Percentiles rank a stretch among this genome's conserved stretches.
Evolutionary conservation across 2,329 filamentous ascomycete species (phyloP).

Genomic region (Chalaropsis thielavioides): DNA sequence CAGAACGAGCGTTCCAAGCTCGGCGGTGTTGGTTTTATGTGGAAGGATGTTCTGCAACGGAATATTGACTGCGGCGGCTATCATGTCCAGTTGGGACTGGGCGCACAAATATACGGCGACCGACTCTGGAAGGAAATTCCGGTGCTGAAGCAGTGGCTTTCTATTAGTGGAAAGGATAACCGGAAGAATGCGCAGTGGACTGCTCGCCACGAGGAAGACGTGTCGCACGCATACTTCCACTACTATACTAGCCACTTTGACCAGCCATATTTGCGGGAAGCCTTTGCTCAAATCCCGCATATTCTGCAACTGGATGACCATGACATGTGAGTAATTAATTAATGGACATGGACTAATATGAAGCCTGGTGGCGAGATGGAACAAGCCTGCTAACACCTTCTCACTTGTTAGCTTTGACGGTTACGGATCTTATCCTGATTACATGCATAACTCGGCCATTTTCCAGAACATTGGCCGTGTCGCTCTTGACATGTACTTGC

Average conservation of each 20-base stretch:
- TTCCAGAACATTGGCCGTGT: constrained; percentile 97
- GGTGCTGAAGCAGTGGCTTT: constrained; percentile 84
- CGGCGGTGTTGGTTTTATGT: constrained; percentile 89
- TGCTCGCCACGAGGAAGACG: constrained; percentile 86
- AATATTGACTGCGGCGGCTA: constrained; percentile 94
- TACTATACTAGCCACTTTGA: constrained; percentile 99
- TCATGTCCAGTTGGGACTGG: constrained; percentile 80
- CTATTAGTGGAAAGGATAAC: constrained; percentile 83
- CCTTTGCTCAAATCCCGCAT: constrained; percentile 94
- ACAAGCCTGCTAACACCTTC: constrained; percentile 13
- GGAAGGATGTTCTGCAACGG: constrained; percentile 97
- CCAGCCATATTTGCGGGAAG: constrained; percentile 83
- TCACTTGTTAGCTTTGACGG: constrained; percentile 62
- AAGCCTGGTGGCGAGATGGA: too few species aligned
- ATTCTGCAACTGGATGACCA: constrained; percentile 89
- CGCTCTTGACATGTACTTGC: constrained; percentile 91
- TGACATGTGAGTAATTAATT: constrained; percentile 65
- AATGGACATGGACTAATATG: too few species aligned
- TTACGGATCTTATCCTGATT: constrained; percentile 91
- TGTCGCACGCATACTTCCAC: constrained; percentile 92
- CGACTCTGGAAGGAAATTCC: constrained; percentile 93
- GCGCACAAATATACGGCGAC: constrained; percentile 92
- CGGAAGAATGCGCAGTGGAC: constrained; percentile 86
- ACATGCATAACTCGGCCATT: constrained; percentile 95
- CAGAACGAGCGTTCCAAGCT: constrained; percentile 73